Conservation (phyloP, 176 grass and related monocot genomes). For the Eleusine coracana region DNA sequence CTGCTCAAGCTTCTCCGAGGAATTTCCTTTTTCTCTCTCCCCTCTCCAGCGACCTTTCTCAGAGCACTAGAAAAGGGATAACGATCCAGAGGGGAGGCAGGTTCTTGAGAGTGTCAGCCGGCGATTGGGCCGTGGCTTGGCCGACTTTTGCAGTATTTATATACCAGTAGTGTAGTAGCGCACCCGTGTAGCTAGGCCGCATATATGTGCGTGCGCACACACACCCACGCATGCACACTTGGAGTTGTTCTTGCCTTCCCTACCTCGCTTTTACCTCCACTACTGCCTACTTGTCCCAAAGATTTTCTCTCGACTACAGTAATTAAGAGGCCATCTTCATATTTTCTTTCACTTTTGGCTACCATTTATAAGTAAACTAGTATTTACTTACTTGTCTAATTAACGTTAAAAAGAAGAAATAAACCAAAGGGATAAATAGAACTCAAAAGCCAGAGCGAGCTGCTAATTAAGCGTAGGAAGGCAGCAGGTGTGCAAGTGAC, state of each 20-base stretch:
- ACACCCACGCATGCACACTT: conserved; percentile 32
- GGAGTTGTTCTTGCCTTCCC: conserved; percentile 44
- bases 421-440: not conserved
- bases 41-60: conserved; percentile 29
- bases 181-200: conserved; percentile 37
- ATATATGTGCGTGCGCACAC: conserved; percentile 40
- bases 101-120: conserved; percentile 56
- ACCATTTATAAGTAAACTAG: not conserved
- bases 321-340: not conserved
- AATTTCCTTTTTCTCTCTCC: not conserved
- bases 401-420: not conserved
- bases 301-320: not conserved
- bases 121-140: conserved; percentile 50
- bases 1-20: conserved; percentile 13
- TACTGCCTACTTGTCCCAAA: not conserved
- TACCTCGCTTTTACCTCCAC: conserved; percentile 41
- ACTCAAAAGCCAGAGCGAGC: not conserved
- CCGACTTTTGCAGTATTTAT: conserved; percentile 55
- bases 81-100: conserved; percentile 39
- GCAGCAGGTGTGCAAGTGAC: not conserved
- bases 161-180: conserved; percentile 6
- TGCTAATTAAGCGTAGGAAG: not conserved
- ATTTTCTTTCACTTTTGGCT: not conserved
- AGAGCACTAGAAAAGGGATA: conserved; percentile 47
- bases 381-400: not conserved